Percentiles rank a stretch among this genome's conserved stretches.
Evolutionary conservation across 345 rosid genomes (phyloP).

Genomic region (Tarenaya hassleriana): DNA sequence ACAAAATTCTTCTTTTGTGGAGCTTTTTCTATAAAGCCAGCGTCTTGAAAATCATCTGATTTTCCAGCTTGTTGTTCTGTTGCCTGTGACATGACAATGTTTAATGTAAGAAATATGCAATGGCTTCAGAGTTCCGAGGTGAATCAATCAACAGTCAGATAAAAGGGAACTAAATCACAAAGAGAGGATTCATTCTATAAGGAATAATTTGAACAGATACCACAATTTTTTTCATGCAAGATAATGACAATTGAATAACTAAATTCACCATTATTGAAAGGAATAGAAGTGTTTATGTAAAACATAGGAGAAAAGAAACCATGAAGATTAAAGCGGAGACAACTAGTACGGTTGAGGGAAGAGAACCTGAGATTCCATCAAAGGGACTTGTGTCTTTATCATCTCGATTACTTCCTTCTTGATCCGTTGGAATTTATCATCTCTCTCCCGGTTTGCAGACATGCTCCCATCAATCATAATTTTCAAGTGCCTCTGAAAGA

Average conservation of each 20-base stretch:
- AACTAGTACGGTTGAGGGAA: constrained; percentile 1
- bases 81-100: constrained; percentile 33
- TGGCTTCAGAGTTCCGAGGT: neutral
- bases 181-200: neutral
- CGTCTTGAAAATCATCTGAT: constrained; percentile 68
- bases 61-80: constrained; percentile 51
- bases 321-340: constrained; percentile 9
- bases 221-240: neutral
- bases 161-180: constrained; percentile 1
- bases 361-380: constrained; percentile 27
- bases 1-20: constrained; percentile 42
- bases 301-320: neutral
- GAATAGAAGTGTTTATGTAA: neutral
- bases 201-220: constrained; percentile 7
- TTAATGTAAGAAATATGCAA: neutral
- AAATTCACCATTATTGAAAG: constrained; percentile 1
- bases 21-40: constrained; percentile 43
- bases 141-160: neutral
- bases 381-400: constrained; percentile 40
- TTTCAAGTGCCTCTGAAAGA: constrained; percentile 77
- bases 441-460: constrained; percentile 78
- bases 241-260: neutral
- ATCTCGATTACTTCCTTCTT: constrained; percentile 83
- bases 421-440: constrained; percentile 63
- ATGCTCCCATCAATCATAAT: constrained; percentile 62